Base-by-base conservation (phyloP, 106 monocot species). In the Amphibolis antarctica region DNA sequence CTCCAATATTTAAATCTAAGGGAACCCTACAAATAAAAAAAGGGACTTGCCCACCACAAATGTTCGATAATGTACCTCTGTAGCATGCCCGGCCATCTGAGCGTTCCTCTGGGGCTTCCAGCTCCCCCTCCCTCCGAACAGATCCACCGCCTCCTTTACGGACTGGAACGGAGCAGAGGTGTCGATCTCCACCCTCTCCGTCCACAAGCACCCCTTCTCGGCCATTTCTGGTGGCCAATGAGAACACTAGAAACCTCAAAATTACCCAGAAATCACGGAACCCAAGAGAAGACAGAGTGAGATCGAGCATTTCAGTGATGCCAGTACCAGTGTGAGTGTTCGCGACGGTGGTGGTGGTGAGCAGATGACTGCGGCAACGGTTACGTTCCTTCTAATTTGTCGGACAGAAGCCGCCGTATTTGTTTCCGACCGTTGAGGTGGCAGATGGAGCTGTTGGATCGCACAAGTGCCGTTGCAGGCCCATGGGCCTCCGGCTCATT, bases 91-190 rank as follows among this genome's bases (percentile, higher is more conserved):
- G n/a, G 2, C 1, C 26, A 6, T 27, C 7, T 10, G 12, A 58
- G 15, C 3, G 13, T 19, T 58, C 13, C 29, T 58, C 27, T 10
- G n/a, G 19, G 60, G 69, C 43, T 77, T 89, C 93, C 88, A 89
- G 55, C 72, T 68, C 14, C 80, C 93, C 60, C 81, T 83, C 14
- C 88, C 93, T 31, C 88, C 93, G 65, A 93, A 89, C 5, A 71
- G 74, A 22, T 78, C 79, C 1, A 93, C 88, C 5, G 93, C 88
- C 66, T 93, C 88, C 73, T 73, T 83, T 59, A 93, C 93, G 20
- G 93, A 93, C 69, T 77, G 80, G 62, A 93, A 89, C 19, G 93
- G 93, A 54, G 85, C 81, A 44, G 93, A 93, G 0, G 93, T 93
- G 75, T 93, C 93, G 59, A 93, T 73, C 83, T 88, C 93, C 42